Base-by-base conservation (phyloP, 2,329 filamentous ascomycete species). In the Leptographium flavum region DNA sequence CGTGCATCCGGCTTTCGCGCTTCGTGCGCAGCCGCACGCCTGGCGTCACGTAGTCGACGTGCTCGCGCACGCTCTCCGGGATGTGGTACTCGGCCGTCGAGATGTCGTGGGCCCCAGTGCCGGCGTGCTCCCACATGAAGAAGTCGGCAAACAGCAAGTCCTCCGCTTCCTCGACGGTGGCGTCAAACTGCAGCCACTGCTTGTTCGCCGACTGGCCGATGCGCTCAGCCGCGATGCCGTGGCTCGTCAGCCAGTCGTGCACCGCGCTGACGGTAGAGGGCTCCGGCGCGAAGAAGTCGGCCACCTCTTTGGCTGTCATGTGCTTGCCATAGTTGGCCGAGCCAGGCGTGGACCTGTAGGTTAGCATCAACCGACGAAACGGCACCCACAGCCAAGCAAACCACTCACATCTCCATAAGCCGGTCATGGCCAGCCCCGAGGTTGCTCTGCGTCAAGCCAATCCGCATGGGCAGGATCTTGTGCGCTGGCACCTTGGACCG, bases 1-100 rank as follows among this genome's bases (percentile, higher is more conserved):
- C 32, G 17, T 13, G 17, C 35, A 19, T 32, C 13, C 19, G 27
- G 39, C 11, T 11, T 17, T 28, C 38, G 14, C 38, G 28, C 30
- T 32, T 17, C 11, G 28, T 38, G 27, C 45, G 57, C 9, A 74
- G 60, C 51, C 69, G 70, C 49, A 72, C 64, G 8, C 70, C 71
- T 0, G 72, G 72, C 2, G 67, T 74, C 33, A 76, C 66, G 54
- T 73, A 74, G 56, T 75, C 71, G 42, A 76, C 61, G 46, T 74
- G 68, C 17, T 61, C 52, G 31, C 61, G 60, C 14, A 75, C 48
- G 36, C 66, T 54, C 21, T 60, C 58, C 2, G 71, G 71, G 4
- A 74, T 56, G 48, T 70, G 68, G 53, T 56, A 56, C 30, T 50
- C 51, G 27, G 44, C 28, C 19, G 39, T 43, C 28, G 45, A 46